Evolutionary conservation across 306 rosid species (phyloP).

Genomic region (Malus sieversii): DNA sequence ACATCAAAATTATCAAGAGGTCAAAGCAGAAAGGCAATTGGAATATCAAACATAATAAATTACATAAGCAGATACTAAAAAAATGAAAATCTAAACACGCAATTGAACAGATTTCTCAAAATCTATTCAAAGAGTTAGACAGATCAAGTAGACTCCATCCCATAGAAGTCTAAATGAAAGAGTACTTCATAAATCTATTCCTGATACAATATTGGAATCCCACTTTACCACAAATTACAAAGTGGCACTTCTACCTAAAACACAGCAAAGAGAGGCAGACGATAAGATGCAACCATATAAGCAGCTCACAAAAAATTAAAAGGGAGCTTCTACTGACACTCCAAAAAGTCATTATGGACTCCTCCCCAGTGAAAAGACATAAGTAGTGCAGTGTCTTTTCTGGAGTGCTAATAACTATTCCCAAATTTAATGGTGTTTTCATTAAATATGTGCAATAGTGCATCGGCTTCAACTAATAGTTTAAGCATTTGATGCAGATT

Average conservation of each 20-base stretch:
- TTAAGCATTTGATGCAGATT: neutral
- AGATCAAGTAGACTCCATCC: neutral
- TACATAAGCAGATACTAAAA: neutral
- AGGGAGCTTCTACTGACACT: neutral
- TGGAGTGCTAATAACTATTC: neutral
- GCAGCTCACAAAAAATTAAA: neutral
- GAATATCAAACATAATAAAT: neutral
- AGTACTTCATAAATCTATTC: neutral
- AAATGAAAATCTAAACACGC: no score
- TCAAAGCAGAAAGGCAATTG: neutral
- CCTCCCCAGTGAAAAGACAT: no score
- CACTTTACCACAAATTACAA: neutral
- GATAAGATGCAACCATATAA: neutral
- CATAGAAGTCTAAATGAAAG: neutral
- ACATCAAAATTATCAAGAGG: neutral
- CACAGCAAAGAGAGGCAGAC: neutral
- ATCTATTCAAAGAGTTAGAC: neutral
- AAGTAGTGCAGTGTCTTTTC: neutral
- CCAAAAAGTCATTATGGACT: neutral
- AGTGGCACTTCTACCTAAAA: neutral
- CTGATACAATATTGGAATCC: neutral
- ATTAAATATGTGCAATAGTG: neutral
- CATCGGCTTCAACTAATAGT: neutral
- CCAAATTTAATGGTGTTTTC: neutral
- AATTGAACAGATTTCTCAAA: neutral